Conservation (phyloP, 2,329 filamentous ascomycete species). For the Ascochyta koolunga region DNA sequence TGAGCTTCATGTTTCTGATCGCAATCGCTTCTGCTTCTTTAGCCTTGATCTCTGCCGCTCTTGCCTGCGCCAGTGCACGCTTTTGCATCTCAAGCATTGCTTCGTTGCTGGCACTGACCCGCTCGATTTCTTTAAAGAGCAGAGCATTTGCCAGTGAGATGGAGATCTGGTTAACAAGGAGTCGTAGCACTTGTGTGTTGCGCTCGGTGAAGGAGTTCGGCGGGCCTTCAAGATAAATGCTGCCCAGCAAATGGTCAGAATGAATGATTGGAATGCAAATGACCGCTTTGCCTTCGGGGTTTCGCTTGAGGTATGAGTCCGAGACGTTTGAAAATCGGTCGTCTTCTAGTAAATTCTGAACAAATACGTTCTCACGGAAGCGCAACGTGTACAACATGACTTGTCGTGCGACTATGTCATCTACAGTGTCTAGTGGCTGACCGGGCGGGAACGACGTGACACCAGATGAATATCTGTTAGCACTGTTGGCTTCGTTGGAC, state of each 20-base stretch:
- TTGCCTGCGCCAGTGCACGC: slow-evolving; percentile 72
- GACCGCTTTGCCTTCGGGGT: slow-evolving; percentile 73
- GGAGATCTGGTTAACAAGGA: slow-evolving; percentile 77
- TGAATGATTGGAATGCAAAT: slow-evolving; percentile 82
- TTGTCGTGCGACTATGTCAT: slow-evolving; percentile 74
- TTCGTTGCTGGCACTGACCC: slow-evolving; percentile 77
- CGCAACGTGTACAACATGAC: slow-evolving; percentile 78
- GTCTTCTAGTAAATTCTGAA: slow-evolving; percentile 74
- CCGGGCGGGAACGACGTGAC: slow-evolving; percentile 70
- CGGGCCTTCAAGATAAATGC: slow-evolving; percentile 78
- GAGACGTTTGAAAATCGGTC: slow-evolving; percentile 79
- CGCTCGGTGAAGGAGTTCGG: slow-evolving; percentile 79
- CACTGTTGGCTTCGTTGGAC: slow-evolving; percentile 62
- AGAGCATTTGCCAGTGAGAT: slow-evolving; percentile 70
- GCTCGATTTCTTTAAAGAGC: slow-evolving; percentile 72
- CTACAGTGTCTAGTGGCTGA: slow-evolving; percentile 66
- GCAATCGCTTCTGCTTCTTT: slow-evolving; percentile 78
- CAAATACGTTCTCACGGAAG: slow-evolving; percentile 76
- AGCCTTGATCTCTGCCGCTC: slow-evolving; percentile 75
- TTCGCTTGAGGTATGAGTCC: slow-evolving; percentile 69
- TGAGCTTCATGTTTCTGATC: slow-evolving; percentile 78
- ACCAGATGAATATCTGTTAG: slow-evolving; percentile 48
- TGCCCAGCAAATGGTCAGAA: slow-evolving; percentile 73
- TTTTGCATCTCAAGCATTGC: slow-evolving; percentile 81
- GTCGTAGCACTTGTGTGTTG: slow-evolving; percentile 59